Evolutionary conservation across 805 yeast species (phyloP).

Genomic region (Torulaspora microellipsoides): DNA sequence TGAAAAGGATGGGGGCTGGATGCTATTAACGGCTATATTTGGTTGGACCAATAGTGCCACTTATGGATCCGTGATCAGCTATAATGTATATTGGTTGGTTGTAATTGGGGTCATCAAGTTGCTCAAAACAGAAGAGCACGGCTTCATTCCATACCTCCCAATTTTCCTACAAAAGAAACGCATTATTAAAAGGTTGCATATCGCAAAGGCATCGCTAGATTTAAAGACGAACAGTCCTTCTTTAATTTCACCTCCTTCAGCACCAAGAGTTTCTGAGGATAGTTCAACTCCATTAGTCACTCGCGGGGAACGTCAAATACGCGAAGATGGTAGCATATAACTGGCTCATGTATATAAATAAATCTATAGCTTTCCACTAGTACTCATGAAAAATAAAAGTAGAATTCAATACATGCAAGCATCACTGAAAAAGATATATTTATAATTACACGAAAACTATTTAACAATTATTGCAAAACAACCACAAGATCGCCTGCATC

Average conservation of each 20-base stretch:
- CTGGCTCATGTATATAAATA: no score
- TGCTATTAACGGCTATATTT: constrained; percentile 79
- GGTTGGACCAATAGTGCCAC: constrained; percentile 97
- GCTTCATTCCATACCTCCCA: constrained; percentile 60
- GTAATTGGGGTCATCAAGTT: constrained; percentile 42
- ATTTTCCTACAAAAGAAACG: constrained; percentile 53
- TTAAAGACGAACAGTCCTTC: constrained; percentile 10
- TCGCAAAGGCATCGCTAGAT: constrained; percentile 28
- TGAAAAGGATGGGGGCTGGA: constrained; percentile 88
- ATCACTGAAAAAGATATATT: background rate
- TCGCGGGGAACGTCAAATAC: background rate
- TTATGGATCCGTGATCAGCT: constrained; percentile 75
- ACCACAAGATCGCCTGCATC: constrained; percentile 95
- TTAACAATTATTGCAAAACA: constrained; percentile 37
- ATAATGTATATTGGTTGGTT: constrained; percentile 63
- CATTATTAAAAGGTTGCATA: constrained; percentile 38
- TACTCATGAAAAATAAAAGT: no score
- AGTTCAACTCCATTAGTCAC: constrained; percentile 22
- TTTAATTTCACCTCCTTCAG: background rate
- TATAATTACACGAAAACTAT: background rate
- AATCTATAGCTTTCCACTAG: no score
- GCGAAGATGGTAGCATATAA: no score
- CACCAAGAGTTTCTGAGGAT: constrained; percentile 23
- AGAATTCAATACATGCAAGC: no score
- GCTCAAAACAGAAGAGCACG: constrained; percentile 53